phyloP scores from a whole-genome alignment of 2,329 filamentous ascomycete genomes.

The Sordariomycetes sp. region DNA sequence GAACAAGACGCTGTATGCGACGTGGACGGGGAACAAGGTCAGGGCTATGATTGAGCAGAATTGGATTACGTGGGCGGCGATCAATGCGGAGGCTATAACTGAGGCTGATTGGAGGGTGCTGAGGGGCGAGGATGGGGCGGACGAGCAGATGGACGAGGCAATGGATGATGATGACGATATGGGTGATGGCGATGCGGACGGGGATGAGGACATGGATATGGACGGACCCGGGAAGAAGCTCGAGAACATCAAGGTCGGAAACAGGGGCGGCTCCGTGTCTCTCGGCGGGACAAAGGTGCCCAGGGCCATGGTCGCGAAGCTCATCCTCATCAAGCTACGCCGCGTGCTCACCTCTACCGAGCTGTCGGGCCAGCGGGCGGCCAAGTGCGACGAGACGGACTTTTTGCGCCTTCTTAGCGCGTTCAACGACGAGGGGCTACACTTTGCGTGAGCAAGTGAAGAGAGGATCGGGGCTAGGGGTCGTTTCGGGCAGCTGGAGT shows the following conservation, averaged over 20 bases:
- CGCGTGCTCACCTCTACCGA: slow-evolving; percentile 74
- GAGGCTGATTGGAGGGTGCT: slow-evolving; percentile 24
- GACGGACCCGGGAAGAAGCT: slow-evolving; percentile 78
- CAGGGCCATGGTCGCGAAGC: slow-evolving; percentile 65
- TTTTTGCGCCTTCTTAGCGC: slow-evolving; percentile 69
- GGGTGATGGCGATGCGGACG: slow-evolving; percentile 24
- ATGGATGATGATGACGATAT: slow-evolving; percentile 27
- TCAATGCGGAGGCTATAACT: slow-evolving; percentile 69
- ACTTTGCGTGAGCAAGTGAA: slow-evolving; percentile 43
- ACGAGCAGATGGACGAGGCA: slow-evolving; percentile 19
- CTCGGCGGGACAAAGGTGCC: slow-evolving; percentile 19
- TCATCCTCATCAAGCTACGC: slow-evolving; percentile 78
- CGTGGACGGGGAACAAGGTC: slow-evolving; percentile 68
- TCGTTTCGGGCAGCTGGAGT: neutral
- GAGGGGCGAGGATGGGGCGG: slow-evolving; percentile 26
- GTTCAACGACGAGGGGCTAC: slow-evolving; percentile 86
- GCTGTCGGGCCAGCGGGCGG: slow-evolving; percentile 66
- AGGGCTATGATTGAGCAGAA: slow-evolving; percentile 74
- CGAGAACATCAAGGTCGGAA: slow-evolving; percentile 41
- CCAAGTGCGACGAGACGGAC: slow-evolving; percentile 85
- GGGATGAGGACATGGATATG: slow-evolving; percentile 34
- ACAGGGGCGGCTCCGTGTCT: slow-evolving; percentile 1
- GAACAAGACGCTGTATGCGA: slow-evolving; percentile 78
- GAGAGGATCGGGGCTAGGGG: neutral
- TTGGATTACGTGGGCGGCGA: slow-evolving; percentile 80